Percentiles rank a stretch among this genome's conserved stretches.
These are phyloP conservation scores for Bacterosira constricta DNA, from an alignment of 108 stramenopile species.

Conservation along the genomic window DNA sequence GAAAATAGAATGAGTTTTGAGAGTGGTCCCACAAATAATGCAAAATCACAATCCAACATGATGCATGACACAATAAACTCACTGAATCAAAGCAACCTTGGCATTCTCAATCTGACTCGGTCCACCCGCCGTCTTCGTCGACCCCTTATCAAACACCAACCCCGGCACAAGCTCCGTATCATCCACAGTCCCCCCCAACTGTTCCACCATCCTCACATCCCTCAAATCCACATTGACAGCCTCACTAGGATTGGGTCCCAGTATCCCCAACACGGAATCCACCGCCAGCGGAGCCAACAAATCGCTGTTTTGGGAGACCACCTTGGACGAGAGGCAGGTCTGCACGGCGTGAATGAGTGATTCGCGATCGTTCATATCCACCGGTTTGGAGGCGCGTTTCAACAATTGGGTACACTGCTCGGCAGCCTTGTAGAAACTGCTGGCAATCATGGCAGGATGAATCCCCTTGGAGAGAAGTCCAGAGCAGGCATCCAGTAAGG, in stretches of 20 bases:
- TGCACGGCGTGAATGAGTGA: conserved; percentile 89
- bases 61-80: conserved; percentile 22
- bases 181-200: conserved; percentile 98
- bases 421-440: conserved; percentile 85
- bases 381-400: conserved; percentile 69
- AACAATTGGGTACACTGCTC: conserved; percentile 69
- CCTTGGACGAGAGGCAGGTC: conserved; percentile 97
- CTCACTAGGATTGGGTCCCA: conserved; percentile 61
- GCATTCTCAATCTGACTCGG: conserved; percentile 92
- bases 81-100: conserved; percentile 95
- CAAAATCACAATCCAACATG: not conserved
- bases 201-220: conserved; percentile 96
- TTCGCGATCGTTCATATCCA: conserved; percentile 86
- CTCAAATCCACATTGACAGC: conserved; percentile 94
- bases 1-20: not conserved
- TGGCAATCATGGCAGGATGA: conserved; percentile 96
- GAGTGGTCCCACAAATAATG: not conserved
- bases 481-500: conserved; percentile 91
- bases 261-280: conserved; percentile 93
- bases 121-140: conserved; percentile 92
- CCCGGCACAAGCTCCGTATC: conserved; percentile 98
- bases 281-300: conserved; percentile 98
- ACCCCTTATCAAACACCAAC: conserved; percentile 94
- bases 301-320: conserved; percentile 94
- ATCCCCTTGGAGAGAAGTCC: conserved; percentile 89